These are phyloP conservation scores for Larix kaempferi DNA, from an alignment of 75 land plant genomes.

Conservation along the genomic window DNA sequence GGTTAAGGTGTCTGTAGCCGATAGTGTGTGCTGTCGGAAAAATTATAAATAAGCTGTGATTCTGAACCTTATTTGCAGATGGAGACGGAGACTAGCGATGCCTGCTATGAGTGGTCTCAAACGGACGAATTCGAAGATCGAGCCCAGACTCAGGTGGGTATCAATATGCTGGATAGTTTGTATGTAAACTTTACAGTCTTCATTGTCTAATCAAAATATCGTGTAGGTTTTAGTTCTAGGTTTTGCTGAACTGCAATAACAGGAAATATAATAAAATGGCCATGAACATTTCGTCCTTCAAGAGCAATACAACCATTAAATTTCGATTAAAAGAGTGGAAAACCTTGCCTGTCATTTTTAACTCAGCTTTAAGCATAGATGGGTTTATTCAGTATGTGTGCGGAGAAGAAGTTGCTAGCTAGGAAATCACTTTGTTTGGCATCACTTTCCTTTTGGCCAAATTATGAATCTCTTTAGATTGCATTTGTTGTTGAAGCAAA, in stretches of 20 bases:
- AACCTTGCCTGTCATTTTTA: background rate
- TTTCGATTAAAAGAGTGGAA: background rate
- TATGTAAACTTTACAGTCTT: background rate
- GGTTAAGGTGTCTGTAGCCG: background rate
- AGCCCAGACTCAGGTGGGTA: conserved; percentile 6
- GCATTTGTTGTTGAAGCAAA: background rate
- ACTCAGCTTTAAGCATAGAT: background rate
- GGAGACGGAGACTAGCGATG: background rate
- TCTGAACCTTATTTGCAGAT: background rate
- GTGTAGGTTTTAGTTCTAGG: background rate
- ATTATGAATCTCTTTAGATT: background rate
- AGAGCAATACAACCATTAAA: background rate
- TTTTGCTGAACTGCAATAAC: background rate
- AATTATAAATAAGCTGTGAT: background rate
- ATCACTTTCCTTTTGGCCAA: background rate
- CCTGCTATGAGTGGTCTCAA: conserved; percentile 4
- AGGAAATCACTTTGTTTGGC: background rate
- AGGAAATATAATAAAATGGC: background rate
- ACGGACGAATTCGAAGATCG: background rate
- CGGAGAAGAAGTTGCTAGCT: background rate
- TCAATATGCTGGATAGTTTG: too few relatives aligned
- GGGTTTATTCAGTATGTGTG: background rate
- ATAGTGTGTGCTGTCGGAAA: background rate
- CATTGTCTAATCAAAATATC: background rate
- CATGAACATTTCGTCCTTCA: background rate